Conservation (phyloP, 2,329 filamentous ascomycete species). For the Ophiocordyceps camponoti-leonardi region DNA sequence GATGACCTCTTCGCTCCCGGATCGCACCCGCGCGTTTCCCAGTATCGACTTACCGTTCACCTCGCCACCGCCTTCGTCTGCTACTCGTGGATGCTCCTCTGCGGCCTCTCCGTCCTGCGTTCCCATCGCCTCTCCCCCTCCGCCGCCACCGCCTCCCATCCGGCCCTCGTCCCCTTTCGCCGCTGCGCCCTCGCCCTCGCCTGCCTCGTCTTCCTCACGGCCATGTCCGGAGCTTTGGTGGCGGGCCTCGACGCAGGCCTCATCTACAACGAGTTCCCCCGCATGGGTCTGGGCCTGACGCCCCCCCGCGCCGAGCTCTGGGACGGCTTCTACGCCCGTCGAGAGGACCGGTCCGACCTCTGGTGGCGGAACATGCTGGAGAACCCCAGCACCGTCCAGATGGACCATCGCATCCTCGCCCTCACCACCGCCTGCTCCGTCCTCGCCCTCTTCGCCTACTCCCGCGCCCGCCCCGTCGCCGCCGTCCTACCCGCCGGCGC, state of each 20-base stretch:
- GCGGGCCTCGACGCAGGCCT: conserved; percentile 89
- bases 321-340: conserved; percentile 69
- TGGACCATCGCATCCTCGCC: conserved; percentile 87
- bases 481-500: conserved; percentile 44
- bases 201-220: conserved; percentile 68
- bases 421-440: conserved; percentile 75
- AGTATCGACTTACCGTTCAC: conserved; percentile 84
- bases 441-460: conserved; percentile 64
- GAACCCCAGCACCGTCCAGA: conserved; percentile 88
- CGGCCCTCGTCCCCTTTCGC: conserved; percentile 57
- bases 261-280: conserved; percentile 98
- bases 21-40: conserved; percentile 78
- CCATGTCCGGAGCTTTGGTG: conserved; percentile 85
- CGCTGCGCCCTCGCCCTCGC: conserved; percentile 54
- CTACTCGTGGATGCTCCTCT: conserved; percentile 88
- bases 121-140: conserved; percentile 54
- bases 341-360: conserved; percentile 61
- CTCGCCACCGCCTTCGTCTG: conserved; percentile 80
- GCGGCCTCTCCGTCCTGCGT: conserved; percentile 70
- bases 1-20: conserved; percentile 90
- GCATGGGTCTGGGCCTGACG: conserved; percentile 72
- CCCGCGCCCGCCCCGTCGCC: conserved; percentile 43
- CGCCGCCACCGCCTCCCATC: conserved; percentile 27
- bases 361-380: conserved; percentile 97
- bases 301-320: conserved; percentile 74